phyloP scores from a whole-genome alignment of 78 protist genomes.

The Anaeramoeba flamelloides region DNA sequence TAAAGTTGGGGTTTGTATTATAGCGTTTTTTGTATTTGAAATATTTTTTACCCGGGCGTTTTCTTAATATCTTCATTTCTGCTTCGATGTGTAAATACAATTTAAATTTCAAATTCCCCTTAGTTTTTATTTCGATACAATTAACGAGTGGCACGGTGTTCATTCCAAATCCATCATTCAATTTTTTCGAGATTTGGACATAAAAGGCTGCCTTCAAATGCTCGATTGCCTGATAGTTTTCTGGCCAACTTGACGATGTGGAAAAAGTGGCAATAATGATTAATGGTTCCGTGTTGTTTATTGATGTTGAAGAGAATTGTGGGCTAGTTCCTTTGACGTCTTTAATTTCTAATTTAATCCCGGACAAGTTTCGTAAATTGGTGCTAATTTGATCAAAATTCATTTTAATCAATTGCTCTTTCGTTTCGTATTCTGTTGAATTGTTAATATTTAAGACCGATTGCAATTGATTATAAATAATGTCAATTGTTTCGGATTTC shows the following conservation, averaged over 20 bases:
- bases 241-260: not conserved
- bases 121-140: too few relatives aligned
- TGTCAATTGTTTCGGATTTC: not conserved
- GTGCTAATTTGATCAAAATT: not conserved
- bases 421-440: not conserved
- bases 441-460: not conserved
- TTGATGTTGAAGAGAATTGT: not conserved
- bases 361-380: not conserved
- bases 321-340: not conserved
- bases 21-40: too few relatives aligned
- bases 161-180: too few relatives aligned
- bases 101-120: too few relatives aligned
- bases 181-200: not conserved
- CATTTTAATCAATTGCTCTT: not conserved
- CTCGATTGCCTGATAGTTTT: not conserved
- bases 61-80: too few relatives aligned
- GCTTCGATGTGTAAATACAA: too few relatives aligned
- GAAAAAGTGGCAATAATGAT: not conserved
- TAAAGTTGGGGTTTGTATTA: too few relatives aligned
- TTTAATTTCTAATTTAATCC: not conserved
- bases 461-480: not conserved
- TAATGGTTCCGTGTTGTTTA: not conserved
- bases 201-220: not conserved
- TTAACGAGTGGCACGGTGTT: too few relatives aligned
- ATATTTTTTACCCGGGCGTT: too few relatives aligned